Base-by-base conservation (phyloP, 768 basidiomycete species). In the Russula sp. region DNA sequence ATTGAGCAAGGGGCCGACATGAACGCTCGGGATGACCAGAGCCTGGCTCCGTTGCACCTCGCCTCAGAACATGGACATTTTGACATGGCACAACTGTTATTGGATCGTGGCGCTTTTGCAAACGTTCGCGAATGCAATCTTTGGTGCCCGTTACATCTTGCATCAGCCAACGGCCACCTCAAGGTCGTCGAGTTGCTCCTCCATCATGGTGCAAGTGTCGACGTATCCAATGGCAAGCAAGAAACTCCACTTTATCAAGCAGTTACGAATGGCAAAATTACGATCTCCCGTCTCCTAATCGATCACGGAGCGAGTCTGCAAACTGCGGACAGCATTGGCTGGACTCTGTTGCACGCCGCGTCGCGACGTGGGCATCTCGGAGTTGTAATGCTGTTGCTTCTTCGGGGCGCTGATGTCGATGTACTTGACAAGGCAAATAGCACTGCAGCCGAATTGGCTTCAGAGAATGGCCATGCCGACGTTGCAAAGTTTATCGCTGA, bases 171-270 rank as follows among this genome's bases (percentile, higher is more conserved):
- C 1, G 36, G 54, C 14, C 54, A 38, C 22, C 34, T 55, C 36
- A 26, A 55, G 8, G 3, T 55, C 7, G 24, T 16, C 34, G n/a
- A 16, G 24, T 55, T 55, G 7, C 36, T 55, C 6, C 7, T 40
- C 22, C 34, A 54, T 11, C 32, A 11, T 36, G 52, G 52, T 1
- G 52, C 52, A 34, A 54, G 32, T n/a, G n/a, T 36, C 34, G 10
- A 54, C 13, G 1, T 34, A 1, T 36, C 4, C n/a, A 54, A 54
- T n/a, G 7, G 36, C 4, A 6, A 5, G 5, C 34, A 54, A 36
- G 59, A 53, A n/a, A 52, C 59, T 4, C 50, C 59, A 5, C 50
- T 62, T 0, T n/a, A 36, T 26, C 36, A 7, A 16, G 53, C 61
- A 24, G 26, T 34, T 10, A 5, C 16, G 11, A 16, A 36, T 7